Percentiles rank a stretch among this genome's conserved stretches.
These are phyloP conservation scores for Solanum chiquidenum DNA, from an alignment of 257 asterid genomes.

Conservation along the genomic window DNA sequence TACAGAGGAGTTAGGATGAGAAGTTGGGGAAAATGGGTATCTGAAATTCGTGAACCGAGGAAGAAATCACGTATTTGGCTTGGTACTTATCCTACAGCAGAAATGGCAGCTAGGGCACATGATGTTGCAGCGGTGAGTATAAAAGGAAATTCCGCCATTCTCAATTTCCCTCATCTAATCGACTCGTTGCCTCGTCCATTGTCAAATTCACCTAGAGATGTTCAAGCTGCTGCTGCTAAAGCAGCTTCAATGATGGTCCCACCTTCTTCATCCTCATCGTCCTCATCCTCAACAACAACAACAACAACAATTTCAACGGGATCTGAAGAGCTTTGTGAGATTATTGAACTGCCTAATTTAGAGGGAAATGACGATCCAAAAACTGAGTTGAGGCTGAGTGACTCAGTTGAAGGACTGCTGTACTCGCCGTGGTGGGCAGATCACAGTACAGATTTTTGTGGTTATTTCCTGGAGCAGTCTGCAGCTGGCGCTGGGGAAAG, in stretches of 20 bases:
- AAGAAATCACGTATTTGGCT: slow-evolving; percentile 7
- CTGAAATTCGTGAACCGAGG: slow-evolving; percentile 2
- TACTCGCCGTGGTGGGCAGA: neutral
- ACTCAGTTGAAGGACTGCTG: neutral
- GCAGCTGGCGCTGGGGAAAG: neutral
- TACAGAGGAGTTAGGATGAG: slow-evolving; percentile 6
- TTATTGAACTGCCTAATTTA: neutral
- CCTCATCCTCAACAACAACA: neutral
- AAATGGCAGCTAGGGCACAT: neutral
- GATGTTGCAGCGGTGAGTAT: neutral
- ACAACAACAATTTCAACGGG: neutral
- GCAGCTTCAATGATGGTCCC: neutral
- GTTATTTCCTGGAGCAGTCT: neutral
- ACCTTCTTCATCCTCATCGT: neutral
- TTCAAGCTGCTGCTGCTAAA: neutral
- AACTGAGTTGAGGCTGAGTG: neutral
- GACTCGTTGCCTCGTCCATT: neutral
- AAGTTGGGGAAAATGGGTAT: slow-evolving; percentile 8
- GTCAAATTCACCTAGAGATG: neutral
- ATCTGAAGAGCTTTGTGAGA: neutral
- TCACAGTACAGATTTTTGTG: neutral
- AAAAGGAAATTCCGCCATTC: neutral
- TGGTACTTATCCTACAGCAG: neutral
- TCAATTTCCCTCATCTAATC: neutral
- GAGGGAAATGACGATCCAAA: neutral